These are phyloP conservation scores for Ophiocordyceps sinensis DNA, from an alignment of 2,329 filamentous ascomycete species.

Conservation along the genomic window DNA sequence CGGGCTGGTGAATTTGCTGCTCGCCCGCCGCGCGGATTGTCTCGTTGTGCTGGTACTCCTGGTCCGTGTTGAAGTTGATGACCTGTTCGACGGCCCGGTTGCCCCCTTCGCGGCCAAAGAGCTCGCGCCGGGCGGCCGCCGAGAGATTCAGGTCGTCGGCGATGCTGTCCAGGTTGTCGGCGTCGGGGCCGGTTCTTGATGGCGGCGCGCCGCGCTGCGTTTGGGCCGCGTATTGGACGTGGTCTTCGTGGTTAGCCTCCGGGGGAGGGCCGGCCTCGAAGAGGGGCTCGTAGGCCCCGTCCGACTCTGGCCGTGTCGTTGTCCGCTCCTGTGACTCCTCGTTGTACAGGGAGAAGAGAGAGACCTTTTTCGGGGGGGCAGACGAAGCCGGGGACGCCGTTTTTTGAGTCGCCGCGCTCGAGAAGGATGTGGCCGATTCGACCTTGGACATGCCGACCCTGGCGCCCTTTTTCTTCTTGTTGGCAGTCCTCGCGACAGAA, in stretches of 20 bases:
- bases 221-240: slow-evolving; percentile 11
- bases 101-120: slow-evolving; percentile 58
- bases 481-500: slow-evolving; percentile 61
- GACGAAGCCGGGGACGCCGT: slow-evolving; percentile 5
- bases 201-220: slow-evolving; percentile 11
- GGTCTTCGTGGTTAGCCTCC: slow-evolving; percentile 15
- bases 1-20: slow-evolving; percentile 62
- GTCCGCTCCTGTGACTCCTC: slow-evolving; percentile 20
- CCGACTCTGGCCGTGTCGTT: slow-evolving; percentile 8
- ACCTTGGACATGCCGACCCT: slow-evolving; percentile 9
- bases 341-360: slow-evolving; percentile 51
- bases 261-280: slow-evolving; percentile 19
- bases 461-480: slow-evolving; percentile 45
- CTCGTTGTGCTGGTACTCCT: slow-evolving; percentile 79
- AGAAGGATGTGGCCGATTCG: slow-evolving; percentile 1
- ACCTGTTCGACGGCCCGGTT: slow-evolving; percentile 38
- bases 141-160: slow-evolving; percentile 70
- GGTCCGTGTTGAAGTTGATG: slow-evolving; percentile 77
- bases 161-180: slow-evolving; percentile 53
- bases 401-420: slow-evolving; percentile 4
- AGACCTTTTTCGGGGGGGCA: slow-evolving; percentile 38
- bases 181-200: slow-evolving; percentile 10
- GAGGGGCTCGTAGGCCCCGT: slow-evolving; percentile 33
- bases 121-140: slow-evolving; percentile 59
- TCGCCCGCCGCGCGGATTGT: slow-evolving; percentile 55